phyloP scores from a whole-genome alignment of 352 stramenopile genomes.

The Phytophthora chlamydospora region DNA sequence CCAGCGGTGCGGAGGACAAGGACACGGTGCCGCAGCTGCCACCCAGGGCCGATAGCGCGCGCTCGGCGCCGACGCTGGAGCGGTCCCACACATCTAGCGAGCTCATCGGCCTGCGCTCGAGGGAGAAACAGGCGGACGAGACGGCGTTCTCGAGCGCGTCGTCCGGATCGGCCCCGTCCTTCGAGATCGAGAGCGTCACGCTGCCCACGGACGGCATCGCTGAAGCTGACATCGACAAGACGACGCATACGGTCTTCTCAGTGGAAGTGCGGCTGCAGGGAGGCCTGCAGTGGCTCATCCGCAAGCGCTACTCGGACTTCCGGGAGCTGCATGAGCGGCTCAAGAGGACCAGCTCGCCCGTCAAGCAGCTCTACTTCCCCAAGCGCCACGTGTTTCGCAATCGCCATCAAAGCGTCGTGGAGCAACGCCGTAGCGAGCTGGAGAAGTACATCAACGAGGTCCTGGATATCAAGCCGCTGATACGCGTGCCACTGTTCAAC shows the following conservation, averaged over 20 bases:
- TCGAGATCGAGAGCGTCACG: conserved; percentile 86
- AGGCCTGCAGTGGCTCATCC: conserved; percentile 87
- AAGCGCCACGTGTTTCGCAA: conserved; percentile 90
- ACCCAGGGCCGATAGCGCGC: conserved; percentile 19
- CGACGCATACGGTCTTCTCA: conserved; percentile 81
- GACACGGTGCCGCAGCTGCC: conserved; percentile 21
- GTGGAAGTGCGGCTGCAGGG: conserved; percentile 82
- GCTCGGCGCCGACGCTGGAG: conserved; percentile 58
- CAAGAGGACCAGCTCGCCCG: conserved; percentile 73
- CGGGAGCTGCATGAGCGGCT: conserved; percentile 85
- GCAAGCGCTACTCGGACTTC: conserved; percentile 92
- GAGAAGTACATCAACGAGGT: conserved; percentile 91
- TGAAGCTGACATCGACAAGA: conserved; percentile 84
- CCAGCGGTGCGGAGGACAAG: conserved; percentile 9
- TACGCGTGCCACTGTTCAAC: conserved; percentile 88
- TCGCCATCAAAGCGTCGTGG: conserved; percentile 84
- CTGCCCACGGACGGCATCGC: conserved; percentile 72
- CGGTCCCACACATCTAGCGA: conserved; percentile 76
- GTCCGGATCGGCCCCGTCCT: conserved; percentile 56
- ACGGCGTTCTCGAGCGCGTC: conserved; percentile 47
- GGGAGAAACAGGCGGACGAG: conserved; percentile 57
- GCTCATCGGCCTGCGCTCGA: conserved; percentile 61
- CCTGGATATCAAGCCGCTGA: conserved; percentile 78
- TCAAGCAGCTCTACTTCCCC: conserved; percentile 86
- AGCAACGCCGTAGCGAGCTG: conserved; percentile 82